Conservation (phyloP, 257 asterid genomes). For the Gentiana macrophylla region DNA sequence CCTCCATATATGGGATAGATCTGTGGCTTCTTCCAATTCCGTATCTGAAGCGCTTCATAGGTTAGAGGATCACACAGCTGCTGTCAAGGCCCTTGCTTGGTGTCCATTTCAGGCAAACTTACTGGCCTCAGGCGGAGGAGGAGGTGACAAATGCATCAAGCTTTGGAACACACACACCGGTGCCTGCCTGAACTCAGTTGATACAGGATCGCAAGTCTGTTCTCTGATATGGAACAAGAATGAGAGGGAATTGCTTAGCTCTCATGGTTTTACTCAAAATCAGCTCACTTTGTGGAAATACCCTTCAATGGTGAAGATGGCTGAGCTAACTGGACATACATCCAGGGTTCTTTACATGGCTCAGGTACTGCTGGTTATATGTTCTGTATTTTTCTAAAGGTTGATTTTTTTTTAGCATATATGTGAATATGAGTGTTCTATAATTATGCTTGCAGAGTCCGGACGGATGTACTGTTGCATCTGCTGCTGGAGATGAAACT, state of each 20-base stretch:
- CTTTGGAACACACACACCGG: conserved; percentile 97
- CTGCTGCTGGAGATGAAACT: conserved; percentile 96
- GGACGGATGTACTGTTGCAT: conserved; percentile 88
- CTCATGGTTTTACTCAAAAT: conserved; percentile 86
- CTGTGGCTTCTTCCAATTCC: conserved; percentile 49
- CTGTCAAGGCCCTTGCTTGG: conserved; percentile 97
- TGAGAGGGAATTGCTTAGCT: conserved; percentile 81
- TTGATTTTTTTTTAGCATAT: no score
- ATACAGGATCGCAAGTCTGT: conserved; percentile 93
- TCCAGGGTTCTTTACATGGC: conserved; percentile 89
- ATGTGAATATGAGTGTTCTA: no score
- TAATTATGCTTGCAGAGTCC: conserved; percentile 44
- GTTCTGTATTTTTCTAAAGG: no score
- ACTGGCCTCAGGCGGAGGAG: conserved; percentile 89
- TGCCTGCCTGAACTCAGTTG: conserved; percentile 83
- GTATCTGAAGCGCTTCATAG: conserved; percentile 80
- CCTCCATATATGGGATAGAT: conserved; percentile 89
- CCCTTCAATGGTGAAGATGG: conserved; percentile 87
- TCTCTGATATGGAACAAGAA: conserved; percentile 86
- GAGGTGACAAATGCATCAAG: conserved; percentile 68
- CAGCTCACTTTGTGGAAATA: conserved; percentile 97
- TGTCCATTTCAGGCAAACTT: conserved; percentile 87
- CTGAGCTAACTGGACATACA: conserved; percentile 91
- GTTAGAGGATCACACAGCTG: conserved; percentile 86
- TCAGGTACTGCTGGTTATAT: not conserved